Percentiles rank a stretch among this genome's conserved stretches.
Conservation (phyloP, 176 grass and related monocot species). For the Eleusine indica region DNA sequence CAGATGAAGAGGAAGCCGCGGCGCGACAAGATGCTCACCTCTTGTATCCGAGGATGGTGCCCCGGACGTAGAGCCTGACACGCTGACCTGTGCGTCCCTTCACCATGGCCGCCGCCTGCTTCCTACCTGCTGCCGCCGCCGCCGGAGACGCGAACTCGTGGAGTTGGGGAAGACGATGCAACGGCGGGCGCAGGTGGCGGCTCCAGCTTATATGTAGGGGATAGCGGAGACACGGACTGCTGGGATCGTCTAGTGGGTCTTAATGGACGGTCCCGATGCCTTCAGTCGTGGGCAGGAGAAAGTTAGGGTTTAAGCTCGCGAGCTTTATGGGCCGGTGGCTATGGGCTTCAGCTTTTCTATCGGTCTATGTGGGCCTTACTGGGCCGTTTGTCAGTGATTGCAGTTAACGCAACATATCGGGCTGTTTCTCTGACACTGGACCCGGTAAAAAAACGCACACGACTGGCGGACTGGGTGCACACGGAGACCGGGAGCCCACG, state of each 20-base stretch:
- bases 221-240: neutral
- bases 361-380: neutral
- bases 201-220: slow-evolving; percentile 35
- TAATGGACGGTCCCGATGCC: neutral
- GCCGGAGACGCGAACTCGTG: slow-evolving; percentile 27
- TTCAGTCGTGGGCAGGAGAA: neutral
- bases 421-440: neutral
- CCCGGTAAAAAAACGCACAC: neutral
- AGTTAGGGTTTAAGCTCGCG: slow-evolving; percentile 34
- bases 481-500: neutral
- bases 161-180: neutral
- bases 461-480: neutral
- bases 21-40: slow-evolving; percentile 29
- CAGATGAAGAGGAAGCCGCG: neutral
- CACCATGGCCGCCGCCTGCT: slow-evolving; percentile 48
- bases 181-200: neutral
- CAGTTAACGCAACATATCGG: neutral
- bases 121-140: slow-evolving; percentile 43
- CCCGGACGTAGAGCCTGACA: slow-evolving; percentile 72
- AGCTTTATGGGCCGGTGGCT: slow-evolving; percentile 1
- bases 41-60: slow-evolving; percentile 87
- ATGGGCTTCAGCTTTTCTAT: neutral
- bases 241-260: neutral
- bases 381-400: neutral
- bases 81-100: slow-evolving; percentile 61